These are phyloP conservation scores for Phytopythium kandeliae DNA, from an alignment of 352 stramenopile species.

Conservation along the genomic window DNA sequence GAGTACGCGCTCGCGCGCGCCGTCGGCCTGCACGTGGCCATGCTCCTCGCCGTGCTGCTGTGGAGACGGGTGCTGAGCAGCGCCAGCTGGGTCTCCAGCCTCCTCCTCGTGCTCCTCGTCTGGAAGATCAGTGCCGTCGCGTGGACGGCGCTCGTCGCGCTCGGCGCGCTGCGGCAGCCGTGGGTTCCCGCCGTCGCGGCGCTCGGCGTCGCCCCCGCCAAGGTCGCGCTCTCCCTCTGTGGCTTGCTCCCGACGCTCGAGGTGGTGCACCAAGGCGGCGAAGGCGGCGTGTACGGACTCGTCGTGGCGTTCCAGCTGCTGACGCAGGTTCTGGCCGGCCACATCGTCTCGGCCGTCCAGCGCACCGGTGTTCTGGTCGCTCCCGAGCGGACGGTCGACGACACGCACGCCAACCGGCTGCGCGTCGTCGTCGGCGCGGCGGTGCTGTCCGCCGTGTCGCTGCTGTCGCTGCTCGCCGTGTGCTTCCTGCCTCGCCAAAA, in stretches of 20 bases:
- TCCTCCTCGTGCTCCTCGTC: slow-evolving; percentile 9
- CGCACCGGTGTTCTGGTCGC: slow-evolving; percentile 3
- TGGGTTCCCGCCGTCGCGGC: slow-evolving; percentile 21
- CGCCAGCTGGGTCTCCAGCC: slow-evolving; percentile 14
- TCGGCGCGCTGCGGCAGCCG: slow-evolving; percentile 12
- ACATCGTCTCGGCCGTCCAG: slow-evolving; percentile 16
- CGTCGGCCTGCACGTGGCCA: slow-evolving; percentile 15
- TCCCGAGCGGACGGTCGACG: neutral
- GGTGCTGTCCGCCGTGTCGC: slow-evolving; percentile 8
- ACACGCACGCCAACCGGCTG: neutral
- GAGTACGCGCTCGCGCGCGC: slow-evolving; percentile 10
- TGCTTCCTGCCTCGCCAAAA: slow-evolving; percentile 31
- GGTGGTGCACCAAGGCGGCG: slow-evolving; percentile 31
- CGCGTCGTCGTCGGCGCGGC: slow-evolving; percentile 15
- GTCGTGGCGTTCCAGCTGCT: slow-evolving; percentile 29
- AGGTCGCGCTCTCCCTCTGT: slow-evolving; percentile 21
- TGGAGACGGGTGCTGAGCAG: slow-evolving; percentile 21
- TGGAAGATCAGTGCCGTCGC: slow-evolving; percentile 9
- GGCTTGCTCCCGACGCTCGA: slow-evolving; percentile 38
- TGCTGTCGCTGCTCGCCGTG: slow-evolving; percentile 18
- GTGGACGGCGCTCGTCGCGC: slow-evolving; percentile 18
- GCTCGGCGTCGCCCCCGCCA: slow-evolving; percentile 14
- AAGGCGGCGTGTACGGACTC: slow-evolving; percentile 37
- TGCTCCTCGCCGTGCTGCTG: slow-evolving; percentile 13
- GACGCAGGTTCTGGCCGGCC: slow-evolving; percentile 19